A percentile compares a stretch with the other conserved stretches of the same genome.
Conservation (phyloP, 192 early-diverging fungal species). For the Paraglomus brasilianum region DNA sequence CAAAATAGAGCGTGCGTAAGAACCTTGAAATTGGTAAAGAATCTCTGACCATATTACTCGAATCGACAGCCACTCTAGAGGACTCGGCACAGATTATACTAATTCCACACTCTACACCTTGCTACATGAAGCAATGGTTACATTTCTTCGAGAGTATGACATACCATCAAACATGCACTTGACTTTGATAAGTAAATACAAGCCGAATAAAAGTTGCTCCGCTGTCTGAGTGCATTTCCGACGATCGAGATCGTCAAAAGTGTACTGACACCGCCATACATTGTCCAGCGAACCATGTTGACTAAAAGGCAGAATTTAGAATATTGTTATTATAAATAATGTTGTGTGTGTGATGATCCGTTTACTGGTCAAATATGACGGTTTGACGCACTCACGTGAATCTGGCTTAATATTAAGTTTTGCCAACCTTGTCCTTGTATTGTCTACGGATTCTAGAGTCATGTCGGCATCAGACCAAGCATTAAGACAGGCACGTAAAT, state of each 20-base stretch:
- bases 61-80: too few species aligned
- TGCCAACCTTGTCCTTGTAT: too few species aligned
- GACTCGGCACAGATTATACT: too few species aligned
- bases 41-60: not conserved
- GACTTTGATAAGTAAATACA: constrained; percentile 89
- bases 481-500: too few species aligned
- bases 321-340: too few species aligned
- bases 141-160: not conserved
- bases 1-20: not conserved
- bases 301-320: not conserved
- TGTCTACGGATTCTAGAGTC: too few species aligned
- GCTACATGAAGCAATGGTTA: not conserved
- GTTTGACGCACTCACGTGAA: too few species aligned
- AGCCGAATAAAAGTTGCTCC: constrained; percentile 86
- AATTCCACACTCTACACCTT: not conserved
- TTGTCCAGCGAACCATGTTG: constrained; percentile 58
- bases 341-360: too few species aligned
- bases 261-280: constrained; percentile 70
- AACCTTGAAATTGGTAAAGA: not conserved
- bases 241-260: constrained; percentile 63
- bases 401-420: too few species aligned
- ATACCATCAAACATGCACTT: constrained; percentile 83
- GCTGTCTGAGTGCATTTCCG: constrained; percentile 61
- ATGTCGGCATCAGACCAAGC: too few species aligned
- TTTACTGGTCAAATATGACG: too few species aligned